Percentiles rank a stretch among this genome's conserved stretches.
Evolutionary conservation across 306 rosid species (phyloP).

Genomic region (Medicago lupulina): DNA sequence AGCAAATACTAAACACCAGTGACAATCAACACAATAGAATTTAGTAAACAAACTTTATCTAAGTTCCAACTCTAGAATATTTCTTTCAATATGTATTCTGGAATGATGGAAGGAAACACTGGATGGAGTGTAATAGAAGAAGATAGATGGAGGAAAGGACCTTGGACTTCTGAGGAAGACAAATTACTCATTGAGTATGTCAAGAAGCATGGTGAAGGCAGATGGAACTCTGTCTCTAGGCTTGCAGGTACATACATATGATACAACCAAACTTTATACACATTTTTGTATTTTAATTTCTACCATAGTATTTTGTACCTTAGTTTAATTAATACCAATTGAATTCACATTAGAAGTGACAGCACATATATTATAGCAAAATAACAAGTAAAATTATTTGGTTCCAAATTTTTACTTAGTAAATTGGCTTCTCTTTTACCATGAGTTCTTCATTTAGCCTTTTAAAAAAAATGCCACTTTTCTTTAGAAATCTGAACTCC

Average conservation of each 20-base stretch:
- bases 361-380: too few species aligned
- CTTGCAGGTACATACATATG: slow-evolving; percentile 64
- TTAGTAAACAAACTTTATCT: slow-evolving; percentile 26
- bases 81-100: slow-evolving; percentile 59
- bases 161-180: slow-evolving; percentile 98
- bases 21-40: slow-evolving; percentile 44
- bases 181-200: slow-evolving; percentile 85
- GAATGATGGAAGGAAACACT: slow-evolving; percentile 61
- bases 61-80: slow-evolving; percentile 15
- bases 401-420: neutral
- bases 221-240: slow-evolving; percentile 96
- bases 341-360: too few species aligned
- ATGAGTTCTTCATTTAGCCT: too few species aligned
- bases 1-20: slow-evolving; percentile 45
- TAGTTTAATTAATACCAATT: too few species aligned
- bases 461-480: neutral
- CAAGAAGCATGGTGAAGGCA: slow-evolving; percentile 86
- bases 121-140: slow-evolving; percentile 74
- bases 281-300: slow-evolving; percentile 8
- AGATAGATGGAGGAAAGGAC: slow-evolving; percentile 95
- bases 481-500: neutral
- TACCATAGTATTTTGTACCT: neutral
- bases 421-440: too few species aligned
- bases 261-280: neutral
- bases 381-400: slow-evolving; percentile 1